These are phyloP conservation scores for Sporisorium graminicola DNA, from an alignment of 1,284 basidiomycete species.

Conservation along the genomic window DNA sequence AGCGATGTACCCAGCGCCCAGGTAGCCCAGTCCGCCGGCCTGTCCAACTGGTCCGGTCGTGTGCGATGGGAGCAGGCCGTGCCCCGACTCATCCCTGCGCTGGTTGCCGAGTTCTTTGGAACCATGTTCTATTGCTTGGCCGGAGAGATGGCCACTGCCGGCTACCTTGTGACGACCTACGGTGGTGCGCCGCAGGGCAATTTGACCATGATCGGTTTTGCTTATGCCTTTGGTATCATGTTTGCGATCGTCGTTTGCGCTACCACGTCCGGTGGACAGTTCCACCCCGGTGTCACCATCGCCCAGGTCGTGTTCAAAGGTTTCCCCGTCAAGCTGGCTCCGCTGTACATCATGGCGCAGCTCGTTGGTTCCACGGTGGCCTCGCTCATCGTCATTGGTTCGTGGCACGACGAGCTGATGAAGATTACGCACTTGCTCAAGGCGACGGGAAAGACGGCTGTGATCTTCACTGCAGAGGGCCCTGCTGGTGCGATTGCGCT, in stretches of 20 bases:
- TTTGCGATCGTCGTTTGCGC: conserved; percentile 59
- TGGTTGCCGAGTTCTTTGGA: conserved; percentile 44
- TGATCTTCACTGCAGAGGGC: conserved; percentile 53
- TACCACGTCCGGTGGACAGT: conserved; percentile 56
- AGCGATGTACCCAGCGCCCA: conserved; percentile 34
- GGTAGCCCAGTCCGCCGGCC: conserved; percentile 37
- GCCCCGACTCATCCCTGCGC: conserved; percentile 29
- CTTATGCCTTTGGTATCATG: conserved; percentile 57
- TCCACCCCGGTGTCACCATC: conserved; percentile 57
- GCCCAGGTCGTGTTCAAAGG: conserved; percentile 61
- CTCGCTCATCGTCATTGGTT: conserved; percentile 49
- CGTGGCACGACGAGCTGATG: conserved; percentile 53
- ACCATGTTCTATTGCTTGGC: conserved; percentile 52
- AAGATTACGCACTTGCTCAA: conserved; percentile 37
- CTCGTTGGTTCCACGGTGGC: conserved; percentile 55
- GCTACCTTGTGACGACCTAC: conserved; percentile 46
- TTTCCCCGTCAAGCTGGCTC: conserved; percentile 57
- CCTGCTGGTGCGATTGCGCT: conserved; percentile 59
- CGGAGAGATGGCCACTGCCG: conserved; percentile 55
- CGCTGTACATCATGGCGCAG: conserved; percentile 56
- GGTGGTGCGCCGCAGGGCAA: conserved; percentile 41
- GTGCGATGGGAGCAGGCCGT: conserved; percentile 30
- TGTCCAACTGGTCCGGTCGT: conserved; percentile 38
- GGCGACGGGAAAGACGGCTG: conserved; percentile 40
- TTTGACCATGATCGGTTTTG: conserved; percentile 58